phyloP scores from a whole-genome alignment of 495 filamentous ascomycete species.

The Penicillium soppii region DNA sequence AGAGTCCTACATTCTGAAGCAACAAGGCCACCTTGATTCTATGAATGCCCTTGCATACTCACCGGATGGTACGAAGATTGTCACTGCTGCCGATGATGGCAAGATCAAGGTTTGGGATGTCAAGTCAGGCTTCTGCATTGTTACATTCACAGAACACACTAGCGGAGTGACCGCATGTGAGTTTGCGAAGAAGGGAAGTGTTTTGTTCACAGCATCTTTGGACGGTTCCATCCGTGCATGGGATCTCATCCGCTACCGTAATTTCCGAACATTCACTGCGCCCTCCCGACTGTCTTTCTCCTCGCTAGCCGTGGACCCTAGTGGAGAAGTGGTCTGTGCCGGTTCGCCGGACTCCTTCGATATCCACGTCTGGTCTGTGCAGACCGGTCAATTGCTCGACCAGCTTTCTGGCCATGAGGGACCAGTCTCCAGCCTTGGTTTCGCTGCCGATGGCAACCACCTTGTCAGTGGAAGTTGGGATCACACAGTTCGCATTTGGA shows the following conservation, averaged over 20 bases:
- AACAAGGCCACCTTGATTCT: constrained; percentile 96
- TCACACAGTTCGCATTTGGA: constrained; percentile 91
- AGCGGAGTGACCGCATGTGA: constrained; percentile 94
- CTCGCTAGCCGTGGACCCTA: constrained; percentile 92
- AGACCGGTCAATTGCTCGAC: constrained; percentile 93
- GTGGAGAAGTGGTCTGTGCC: constrained; percentile 91
- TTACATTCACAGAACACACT: constrained; percentile 96
- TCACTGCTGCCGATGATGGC: constrained; percentile 92
- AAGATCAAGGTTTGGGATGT: constrained; percentile 99
- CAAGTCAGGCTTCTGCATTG: constrained; percentile 93
- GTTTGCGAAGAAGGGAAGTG: constrained; percentile 90
- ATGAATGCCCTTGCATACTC: constrained; percentile 93
- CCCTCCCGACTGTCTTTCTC: constrained; percentile 89
- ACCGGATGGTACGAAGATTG: constrained; percentile 86
- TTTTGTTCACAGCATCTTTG: constrained; percentile 89
- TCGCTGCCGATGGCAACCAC: constrained; percentile 78
- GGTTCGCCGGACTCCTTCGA: constrained; percentile 95
- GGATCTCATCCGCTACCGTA: constrained; percentile 94
- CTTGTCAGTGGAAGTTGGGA: constrained; percentile 95
- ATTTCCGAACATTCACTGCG: constrained; percentile 95
- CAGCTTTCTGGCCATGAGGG: constrained; percentile 90
- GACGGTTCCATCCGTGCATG: constrained; percentile 93
- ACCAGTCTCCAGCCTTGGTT: constrained; percentile 81
- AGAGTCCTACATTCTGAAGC: constrained; percentile 98
- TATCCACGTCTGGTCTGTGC: constrained; percentile 96